phyloP scores from a whole-genome alignment of 2,329 filamentous ascomycete species.

The Huntiella abstrusa region DNA sequence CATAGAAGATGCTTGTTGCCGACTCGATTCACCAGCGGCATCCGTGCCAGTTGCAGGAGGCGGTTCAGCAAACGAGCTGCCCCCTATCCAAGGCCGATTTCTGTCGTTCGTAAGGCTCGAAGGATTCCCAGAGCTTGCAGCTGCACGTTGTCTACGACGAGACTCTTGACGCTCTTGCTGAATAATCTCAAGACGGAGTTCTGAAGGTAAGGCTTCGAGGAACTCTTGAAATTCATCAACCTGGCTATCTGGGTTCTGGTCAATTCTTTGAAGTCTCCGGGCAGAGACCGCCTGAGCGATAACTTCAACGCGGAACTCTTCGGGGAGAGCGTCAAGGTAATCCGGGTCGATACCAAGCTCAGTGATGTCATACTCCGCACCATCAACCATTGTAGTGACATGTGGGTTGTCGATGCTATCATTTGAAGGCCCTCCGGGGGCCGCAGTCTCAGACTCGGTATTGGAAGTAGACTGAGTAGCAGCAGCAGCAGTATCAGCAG shows the following conservation, averaged over 20 bases:
- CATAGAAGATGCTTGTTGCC: too few species aligned
- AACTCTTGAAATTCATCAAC: constrained; percentile 85
- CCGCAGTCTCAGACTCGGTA: constrained; percentile 33
- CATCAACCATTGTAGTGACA: constrained; percentile 66
- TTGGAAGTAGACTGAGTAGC: constrained; percentile 48
- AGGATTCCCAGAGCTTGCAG: too few species aligned
- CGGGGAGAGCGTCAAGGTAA: constrained; percentile 90
- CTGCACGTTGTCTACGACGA: constrained; percentile 55
- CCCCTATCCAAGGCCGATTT: too few species aligned
- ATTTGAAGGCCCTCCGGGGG: constrained; percentile 17
- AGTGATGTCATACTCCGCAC: constrained; percentile 80
- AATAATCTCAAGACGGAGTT: constrained; percentile 77
- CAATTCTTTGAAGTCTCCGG: constrained; percentile 56
- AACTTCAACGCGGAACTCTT: constrained; percentile 90
- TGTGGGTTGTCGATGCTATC: constrained; percentile 18
- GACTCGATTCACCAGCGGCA: too few species aligned
- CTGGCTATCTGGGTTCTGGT: constrained; percentile 51
- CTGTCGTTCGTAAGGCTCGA: too few species aligned
- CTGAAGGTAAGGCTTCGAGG: constrained; percentile 74
- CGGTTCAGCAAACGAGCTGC: too few species aligned
- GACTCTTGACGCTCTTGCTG: constrained; percentile 81
- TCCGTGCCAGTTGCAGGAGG: too few species aligned
- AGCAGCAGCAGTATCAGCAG: constrained; percentile 16
- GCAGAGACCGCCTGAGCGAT: constrained; percentile 78
- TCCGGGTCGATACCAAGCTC: constrained; percentile 85